Conservation (phyloP, 805 yeast genomes). For the Schizosaccharomyces lindneri region DNA sequence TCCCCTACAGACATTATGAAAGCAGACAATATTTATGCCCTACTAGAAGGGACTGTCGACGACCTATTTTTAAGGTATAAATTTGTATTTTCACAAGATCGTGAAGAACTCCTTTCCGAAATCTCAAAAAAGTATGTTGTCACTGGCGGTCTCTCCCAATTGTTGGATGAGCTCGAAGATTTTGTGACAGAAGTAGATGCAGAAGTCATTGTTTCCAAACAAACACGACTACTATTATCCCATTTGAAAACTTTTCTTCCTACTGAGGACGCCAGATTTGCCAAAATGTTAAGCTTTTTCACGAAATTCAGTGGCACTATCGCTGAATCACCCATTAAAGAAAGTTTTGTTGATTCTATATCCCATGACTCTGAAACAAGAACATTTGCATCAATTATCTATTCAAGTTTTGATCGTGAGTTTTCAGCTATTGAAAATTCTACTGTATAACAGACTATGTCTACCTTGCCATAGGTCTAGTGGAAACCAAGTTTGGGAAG, state of each 20-base stretch:
- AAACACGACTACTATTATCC: background rate
- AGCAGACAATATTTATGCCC: too few relatives aligned
- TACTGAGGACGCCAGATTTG: background rate
- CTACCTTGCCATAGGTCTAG: constrained; percentile 3
- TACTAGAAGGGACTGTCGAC: background rate
- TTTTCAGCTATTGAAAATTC: background rate
- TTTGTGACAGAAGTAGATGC: background rate
- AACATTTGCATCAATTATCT: background rate
- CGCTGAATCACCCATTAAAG: background rate
- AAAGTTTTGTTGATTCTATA: background rate
- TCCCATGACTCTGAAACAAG: background rate
- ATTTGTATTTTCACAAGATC: background rate
- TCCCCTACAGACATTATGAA: too few relatives aligned
- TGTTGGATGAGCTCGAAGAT: background rate
- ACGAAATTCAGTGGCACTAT: background rate
- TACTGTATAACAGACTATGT: constrained; percentile 1
- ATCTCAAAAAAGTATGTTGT: background rate
- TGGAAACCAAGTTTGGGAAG: constrained; percentile 1
- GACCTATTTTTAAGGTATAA: background rate
- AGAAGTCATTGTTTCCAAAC: background rate
- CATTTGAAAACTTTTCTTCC: background rate
- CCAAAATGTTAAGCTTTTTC: background rate
- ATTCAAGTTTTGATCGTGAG: background rate
- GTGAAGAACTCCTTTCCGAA: background rate
- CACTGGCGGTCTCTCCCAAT: background rate